Evolutionary conservation across 108 stramenopile species (phyloP), one percentile per base, ranked within the genome.

Genomic region (Schizochytrium sp.): DNA sequence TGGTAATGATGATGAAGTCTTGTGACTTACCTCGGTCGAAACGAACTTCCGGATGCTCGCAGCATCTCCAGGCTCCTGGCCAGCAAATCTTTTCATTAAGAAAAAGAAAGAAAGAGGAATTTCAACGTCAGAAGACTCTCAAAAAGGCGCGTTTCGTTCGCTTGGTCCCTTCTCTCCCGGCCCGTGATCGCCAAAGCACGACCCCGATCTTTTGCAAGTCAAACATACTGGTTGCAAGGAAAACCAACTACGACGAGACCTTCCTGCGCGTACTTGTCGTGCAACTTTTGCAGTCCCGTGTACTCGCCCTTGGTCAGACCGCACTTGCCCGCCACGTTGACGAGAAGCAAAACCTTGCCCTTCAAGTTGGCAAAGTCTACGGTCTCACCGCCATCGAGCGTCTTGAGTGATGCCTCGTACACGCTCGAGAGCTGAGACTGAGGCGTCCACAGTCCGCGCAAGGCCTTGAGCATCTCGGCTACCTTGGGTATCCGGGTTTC

Each of bases 181-280:
- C 34, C 34, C 34, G 34, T 34, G 34, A 34, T 34, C 34, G 34
- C 2, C 34, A 34, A 34, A 34, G 55, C 14, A 16, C 55, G 55
- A 57, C 14, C 55, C 16, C 55, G 55, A 57, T 8, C 63, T 41
- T 10, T 14, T 12, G 25, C 41, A 23, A 14, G 25, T 12, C 14
- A 69, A 28, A 69, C 63, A 10, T 69, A 94, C 87, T 93, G 90
- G 72, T 94, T 93, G 91, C 92, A 94, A 18, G 94, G 94, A 60
- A 94, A 93, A n/a, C 91, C 93, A 43, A 93, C 72, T 60, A 93
- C 90, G 59, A 90, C 92, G 25, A 93, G 91, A 18, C 93, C 93
- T 10, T 16, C n/a, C 57, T 57, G 34, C 55, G 63, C 57, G 91
- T 91, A 90, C 69, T 59, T 53, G 41, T 71, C 72, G 91, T 92